These are phyloP conservation scores for Entonaema liquescens DNA, from an alignment of 495 filamentous ascomycete species.

Conservation along the genomic window DNA sequence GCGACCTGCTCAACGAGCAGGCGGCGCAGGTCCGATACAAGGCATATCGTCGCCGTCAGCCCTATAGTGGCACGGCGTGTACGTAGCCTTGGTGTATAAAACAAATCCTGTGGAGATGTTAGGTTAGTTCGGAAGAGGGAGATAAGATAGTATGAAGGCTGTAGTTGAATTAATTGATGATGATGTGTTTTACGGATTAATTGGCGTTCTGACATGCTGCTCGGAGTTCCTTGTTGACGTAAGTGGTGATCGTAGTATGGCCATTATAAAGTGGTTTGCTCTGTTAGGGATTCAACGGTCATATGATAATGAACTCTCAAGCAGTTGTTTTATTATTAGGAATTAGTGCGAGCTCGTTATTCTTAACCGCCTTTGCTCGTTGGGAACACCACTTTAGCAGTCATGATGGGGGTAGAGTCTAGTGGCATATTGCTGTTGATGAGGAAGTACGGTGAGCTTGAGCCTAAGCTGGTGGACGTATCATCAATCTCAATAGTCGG, in stretches of 20 bases:
- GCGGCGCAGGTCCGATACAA: neutral
- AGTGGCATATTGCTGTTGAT: too few species aligned
- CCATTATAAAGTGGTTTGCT: neutral
- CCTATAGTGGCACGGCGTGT: neutral
- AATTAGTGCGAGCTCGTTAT: too few species aligned
- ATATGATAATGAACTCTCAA: too few species aligned
- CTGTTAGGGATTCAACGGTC: too few species aligned
- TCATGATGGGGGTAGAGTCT: too few species aligned
- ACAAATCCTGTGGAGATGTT: neutral
- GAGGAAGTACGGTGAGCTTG: too few species aligned
- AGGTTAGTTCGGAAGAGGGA: neutral
- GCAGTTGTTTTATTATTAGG: too few species aligned
- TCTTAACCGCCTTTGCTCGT: too few species aligned
- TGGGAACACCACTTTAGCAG: too few species aligned
- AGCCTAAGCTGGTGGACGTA: too few species aligned
- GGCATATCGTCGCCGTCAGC: neutral
- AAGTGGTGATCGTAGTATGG: neutral
- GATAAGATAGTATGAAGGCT: neutral
- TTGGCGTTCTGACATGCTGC: neutral
- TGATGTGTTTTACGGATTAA: neutral
- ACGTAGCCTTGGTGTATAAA: slow-evolving; percentile 3
- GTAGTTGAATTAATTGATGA: neutral
- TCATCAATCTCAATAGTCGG: too few species aligned
- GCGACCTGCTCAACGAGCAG: neutral
- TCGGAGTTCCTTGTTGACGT: neutral